phyloP scores from a whole-genome alignment of 345 rosid species.

The Citrus maxima region DNA sequence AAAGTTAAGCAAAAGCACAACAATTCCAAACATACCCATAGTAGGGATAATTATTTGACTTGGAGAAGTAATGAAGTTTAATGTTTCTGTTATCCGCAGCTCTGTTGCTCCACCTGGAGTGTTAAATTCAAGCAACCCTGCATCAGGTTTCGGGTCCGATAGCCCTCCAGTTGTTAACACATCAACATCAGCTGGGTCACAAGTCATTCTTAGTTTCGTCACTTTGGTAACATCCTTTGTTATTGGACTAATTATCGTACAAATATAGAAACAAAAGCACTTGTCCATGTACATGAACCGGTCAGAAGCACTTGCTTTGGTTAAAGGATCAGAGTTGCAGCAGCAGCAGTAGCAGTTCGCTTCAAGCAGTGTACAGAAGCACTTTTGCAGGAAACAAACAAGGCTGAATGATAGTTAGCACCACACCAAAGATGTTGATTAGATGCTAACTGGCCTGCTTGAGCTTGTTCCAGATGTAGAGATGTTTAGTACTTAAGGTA shows the following conservation, averaged over 20 bases:
- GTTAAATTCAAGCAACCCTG: slow-evolving; percentile 47
- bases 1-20: too few relatives aligned
- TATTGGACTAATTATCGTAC: slow-evolving; percentile 19
- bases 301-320: slow-evolving; percentile 12
- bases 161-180: slow-evolving; percentile 34
- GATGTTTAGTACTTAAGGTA: slow-evolving; percentile 14
- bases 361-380: slow-evolving; percentile 4
- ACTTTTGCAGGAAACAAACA: neutral
- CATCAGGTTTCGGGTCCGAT: slow-evolving; percentile 31
- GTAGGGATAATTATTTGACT: neutral
- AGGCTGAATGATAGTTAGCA: neutral
- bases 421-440: neutral
- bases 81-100: slow-evolving; percentile 22
- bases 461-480: slow-evolving; percentile 21
- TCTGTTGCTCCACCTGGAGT: slow-evolving; percentile 47
- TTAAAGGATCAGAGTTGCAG: slow-evolving; percentile 9
- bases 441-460: slow-evolving; percentile 1
- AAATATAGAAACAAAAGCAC: slow-evolving; percentile 15
- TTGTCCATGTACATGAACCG: neutral
- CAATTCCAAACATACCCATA: neutral
- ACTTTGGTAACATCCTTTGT: slow-evolving; percentile 28
- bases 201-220: slow-evolving; percentile 20
- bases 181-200: slow-evolving; percentile 30
- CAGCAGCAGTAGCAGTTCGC: neutral
- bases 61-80: neutral